Conservation (phyloP, 2,329 filamentous ascomycete species). For the Cadophora sp. region DNA sequence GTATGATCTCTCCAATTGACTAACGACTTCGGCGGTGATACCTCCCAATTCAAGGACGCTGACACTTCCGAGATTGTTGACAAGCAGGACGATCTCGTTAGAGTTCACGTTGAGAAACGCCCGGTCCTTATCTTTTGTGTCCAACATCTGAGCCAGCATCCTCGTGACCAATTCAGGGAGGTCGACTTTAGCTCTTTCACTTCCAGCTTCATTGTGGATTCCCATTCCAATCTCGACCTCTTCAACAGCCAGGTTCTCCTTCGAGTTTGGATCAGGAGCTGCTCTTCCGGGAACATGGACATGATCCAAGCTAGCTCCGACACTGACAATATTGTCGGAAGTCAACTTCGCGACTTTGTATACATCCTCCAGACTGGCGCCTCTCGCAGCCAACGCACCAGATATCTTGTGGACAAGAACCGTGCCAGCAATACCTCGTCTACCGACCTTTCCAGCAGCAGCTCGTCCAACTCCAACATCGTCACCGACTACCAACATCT, state of each 20-base stretch:
- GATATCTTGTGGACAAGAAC: slow-evolving; percentile 91
- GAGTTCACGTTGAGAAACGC: slow-evolving; percentile 63
- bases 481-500: slow-evolving; percentile 92
- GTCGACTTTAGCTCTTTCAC: slow-evolving; percentile 55
- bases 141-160: slow-evolving; percentile 71
- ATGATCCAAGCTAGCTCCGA: slow-evolving; percentile 85
- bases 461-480: slow-evolving; percentile 87
- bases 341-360: slow-evolving; percentile 73
- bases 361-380: slow-evolving; percentile 72
- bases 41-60: slow-evolving; percentile 71
- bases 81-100: slow-evolving; percentile 68
- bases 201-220: slow-evolving; percentile 71
- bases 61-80: slow-evolving; percentile 75
- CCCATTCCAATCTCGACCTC: slow-evolving; percentile 75
- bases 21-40: slow-evolving; percentile 70
- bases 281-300: slow-evolving; percentile 90
- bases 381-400: slow-evolving; percentile 80
- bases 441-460: slow-evolving; percentile 88
- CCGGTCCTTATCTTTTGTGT: slow-evolving; percentile 66
- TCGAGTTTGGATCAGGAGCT: slow-evolving; percentile 56
- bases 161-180: slow-evolving; percentile 58
- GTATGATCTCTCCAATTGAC: slow-evolving; percentile 63
- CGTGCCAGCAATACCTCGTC: slow-evolving; percentile 89
- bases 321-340: slow-evolving; percentile 79
- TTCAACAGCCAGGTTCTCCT: slow-evolving; percentile 60